Percentiles rank a stretch among this genome's conserved stretches.
Conservation (phyloP, 257 asterid species). For the Primulina eburnea region DNA sequence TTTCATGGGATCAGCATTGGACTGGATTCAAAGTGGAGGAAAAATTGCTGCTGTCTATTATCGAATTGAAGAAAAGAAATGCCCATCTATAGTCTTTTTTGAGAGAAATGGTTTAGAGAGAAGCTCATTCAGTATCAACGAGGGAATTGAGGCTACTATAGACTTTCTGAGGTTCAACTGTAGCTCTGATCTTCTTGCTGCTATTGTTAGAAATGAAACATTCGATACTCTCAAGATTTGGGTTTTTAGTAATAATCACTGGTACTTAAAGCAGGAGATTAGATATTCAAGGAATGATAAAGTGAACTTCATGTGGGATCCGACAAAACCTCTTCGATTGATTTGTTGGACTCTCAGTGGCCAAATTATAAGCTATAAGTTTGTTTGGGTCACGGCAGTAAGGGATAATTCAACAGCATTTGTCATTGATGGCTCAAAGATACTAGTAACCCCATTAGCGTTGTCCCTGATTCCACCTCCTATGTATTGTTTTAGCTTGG, state of each 20-base stretch:
- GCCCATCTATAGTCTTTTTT: conserved; percentile 68
- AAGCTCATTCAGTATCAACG: conserved; percentile 69
- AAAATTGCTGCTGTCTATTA: conserved; percentile 72
- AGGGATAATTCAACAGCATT: conserved; percentile 72
- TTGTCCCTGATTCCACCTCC: conserved; percentile 90
- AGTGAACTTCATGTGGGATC: conserved; percentile 80
- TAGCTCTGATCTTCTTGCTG: conserved; percentile 83
- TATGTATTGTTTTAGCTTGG: conserved; percentile 62
- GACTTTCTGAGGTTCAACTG: conserved; percentile 86
- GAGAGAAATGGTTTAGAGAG: conserved; percentile 94
- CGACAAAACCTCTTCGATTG: conserved; percentile 61
- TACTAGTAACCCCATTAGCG: conserved; percentile 74
- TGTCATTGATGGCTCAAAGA: conserved; percentile 74
- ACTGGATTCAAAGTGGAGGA: conserved; percentile 87
- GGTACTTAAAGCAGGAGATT: conserved; percentile 91
- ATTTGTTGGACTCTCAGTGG: conserved; percentile 78
- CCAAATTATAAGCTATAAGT: conserved; percentile 50
- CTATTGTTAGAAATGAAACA: conserved; percentile 63
- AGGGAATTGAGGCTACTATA: conserved; percentile 45
- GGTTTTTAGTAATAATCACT: conserved; percentile 80
- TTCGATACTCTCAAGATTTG: conserved; percentile 77
- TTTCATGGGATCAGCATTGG: conserved; percentile 68
- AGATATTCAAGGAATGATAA: conserved; percentile 63
- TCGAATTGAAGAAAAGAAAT: conserved; percentile 46
- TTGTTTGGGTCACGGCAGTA: conserved; percentile 85